These are phyloP conservation scores for Tylopilus felleus DNA, from an alignment of 768 basidiomycete genomes.

Conservation along the genomic window DNA sequence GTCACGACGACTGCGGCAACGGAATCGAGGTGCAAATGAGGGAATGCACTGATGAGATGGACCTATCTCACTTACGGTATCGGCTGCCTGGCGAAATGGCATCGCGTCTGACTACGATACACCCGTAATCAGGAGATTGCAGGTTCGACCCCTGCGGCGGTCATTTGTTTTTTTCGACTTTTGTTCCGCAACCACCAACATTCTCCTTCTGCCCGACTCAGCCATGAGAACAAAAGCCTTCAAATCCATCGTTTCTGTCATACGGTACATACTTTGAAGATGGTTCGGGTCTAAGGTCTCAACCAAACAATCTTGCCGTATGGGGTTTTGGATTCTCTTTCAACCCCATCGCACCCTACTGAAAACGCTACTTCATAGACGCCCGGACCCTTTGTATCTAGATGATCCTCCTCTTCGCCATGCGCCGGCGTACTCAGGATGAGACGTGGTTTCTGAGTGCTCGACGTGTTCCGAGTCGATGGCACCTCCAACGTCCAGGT, in stretches of 20 bases:
- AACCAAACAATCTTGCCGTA: slow-evolving; percentile 51
- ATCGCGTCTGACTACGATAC: slow-evolving; percentile 88
- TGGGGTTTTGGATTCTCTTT: slow-evolving; percentile 39
- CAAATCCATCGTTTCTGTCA: neutral
- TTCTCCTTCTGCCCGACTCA: neutral
- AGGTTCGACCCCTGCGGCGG: slow-evolving; percentile 76
- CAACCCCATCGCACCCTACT: slow-evolving; percentile 31
- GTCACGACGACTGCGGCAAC: neutral
- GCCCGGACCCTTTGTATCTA: slow-evolving; percentile 31
- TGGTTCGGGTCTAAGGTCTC: neutral
- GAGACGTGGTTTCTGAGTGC: slow-evolving; percentile 26
- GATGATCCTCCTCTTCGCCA: slow-evolving; percentile 35
- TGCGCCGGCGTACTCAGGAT: slow-evolving; percentile 36
- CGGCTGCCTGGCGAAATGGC: slow-evolving; percentile 90
- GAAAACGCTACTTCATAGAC: slow-evolving; percentile 56
- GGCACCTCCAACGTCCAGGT: slow-evolving; percentile 45
- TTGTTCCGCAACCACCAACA: neutral
- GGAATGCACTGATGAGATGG: neutral
- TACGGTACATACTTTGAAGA: neutral
- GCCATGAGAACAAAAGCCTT: too few species aligned
- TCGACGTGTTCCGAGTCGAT: slow-evolving; percentile 5
- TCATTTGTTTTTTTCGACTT: slow-evolving; percentile 11
- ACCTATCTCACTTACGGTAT: neutral
- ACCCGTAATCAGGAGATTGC: slow-evolving; percentile 76
- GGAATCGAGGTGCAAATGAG: too few species aligned